A percentile compares a stretch with the other conserved stretches of the same genome.
These are phyloP conservation scores for Lepidium didymum DNA, from an alignment of 345 rosid species.

Conservation along the genomic window DNA sequence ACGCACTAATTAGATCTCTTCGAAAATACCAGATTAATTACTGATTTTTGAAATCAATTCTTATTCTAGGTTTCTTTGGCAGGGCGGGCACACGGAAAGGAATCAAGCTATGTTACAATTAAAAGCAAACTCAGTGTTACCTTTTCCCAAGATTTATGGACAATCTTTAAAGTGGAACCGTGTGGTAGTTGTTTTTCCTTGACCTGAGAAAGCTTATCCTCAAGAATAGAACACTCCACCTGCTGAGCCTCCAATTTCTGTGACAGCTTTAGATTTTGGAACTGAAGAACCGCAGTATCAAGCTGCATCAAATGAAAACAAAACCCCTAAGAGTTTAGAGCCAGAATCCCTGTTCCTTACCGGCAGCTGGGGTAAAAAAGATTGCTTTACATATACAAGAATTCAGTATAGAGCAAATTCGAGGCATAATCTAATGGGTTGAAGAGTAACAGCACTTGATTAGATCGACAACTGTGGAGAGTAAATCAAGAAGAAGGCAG, in stretches of 20 bases:
- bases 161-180: constrained; percentile 48
- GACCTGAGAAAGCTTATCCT: constrained; percentile 47
- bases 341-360: constrained; percentile 1
- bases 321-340: not conserved
- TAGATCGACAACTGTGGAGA: not conserved
- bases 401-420: not conserved
- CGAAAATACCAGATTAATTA: not conserved
- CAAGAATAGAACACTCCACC: constrained; percentile 58
- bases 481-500: not conserved
- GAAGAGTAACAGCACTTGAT: not conserved
- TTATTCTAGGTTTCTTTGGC: not conserved
- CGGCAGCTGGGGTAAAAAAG: not conserved
- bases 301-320: constrained; percentile 38
- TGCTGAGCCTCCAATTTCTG: constrained; percentile 83
- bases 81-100: not conserved
- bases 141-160: constrained; percentile 64
- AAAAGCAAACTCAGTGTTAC: constrained; percentile 33
- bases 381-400: not conserved
- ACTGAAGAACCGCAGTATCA: constrained; percentile 73
- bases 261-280: constrained; percentile 78
- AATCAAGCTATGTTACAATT: not conserved
- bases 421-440: not conserved
- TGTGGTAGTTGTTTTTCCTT: constrained; percentile 54
- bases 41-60: not conserved
- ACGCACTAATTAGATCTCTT: constrained; percentile 16